Conservation (phyloP, 1,284 basidiomycete species). For the Ceratobasidium sp. region DNA sequence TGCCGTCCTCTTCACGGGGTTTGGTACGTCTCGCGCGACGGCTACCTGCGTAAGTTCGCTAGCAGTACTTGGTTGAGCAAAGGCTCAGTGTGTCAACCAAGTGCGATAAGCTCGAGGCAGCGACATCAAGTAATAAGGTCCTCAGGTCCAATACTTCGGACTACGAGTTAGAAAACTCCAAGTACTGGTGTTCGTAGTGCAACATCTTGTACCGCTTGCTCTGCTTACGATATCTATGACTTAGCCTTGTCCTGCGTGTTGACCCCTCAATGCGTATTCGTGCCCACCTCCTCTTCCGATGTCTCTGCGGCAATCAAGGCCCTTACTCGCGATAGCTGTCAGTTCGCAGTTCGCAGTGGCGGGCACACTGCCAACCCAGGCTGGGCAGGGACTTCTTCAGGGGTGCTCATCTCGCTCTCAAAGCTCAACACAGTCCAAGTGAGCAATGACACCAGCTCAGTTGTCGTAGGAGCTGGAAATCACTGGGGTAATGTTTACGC, state of each 20-base stretch:
- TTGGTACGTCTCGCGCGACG: not conserved
- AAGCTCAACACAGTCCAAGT: not conserved
- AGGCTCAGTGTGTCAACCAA: not conserved
- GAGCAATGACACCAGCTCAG: not conserved
- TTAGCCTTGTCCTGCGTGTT: not conserved
- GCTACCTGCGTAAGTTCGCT: not conserved
- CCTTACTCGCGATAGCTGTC: not conserved
- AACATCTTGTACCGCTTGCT: no score
- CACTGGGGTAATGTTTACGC: slow-evolving; percentile 5
- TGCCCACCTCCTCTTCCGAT: not conserved
- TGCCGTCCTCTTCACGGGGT: not conserved
- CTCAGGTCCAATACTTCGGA: not conserved
- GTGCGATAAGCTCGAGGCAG: slow-evolving; percentile 3
- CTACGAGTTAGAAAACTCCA: not conserved
- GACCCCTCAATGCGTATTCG: not conserved
- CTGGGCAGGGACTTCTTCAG: slow-evolving; percentile 12
- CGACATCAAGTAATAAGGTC: not conserved
- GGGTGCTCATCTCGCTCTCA: slow-evolving; percentile 10
- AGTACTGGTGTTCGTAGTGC: slow-evolving; percentile 23
- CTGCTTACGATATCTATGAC: not conserved
- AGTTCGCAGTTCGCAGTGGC: slow-evolving; percentile 8
- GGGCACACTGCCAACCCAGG: slow-evolving; percentile 18
- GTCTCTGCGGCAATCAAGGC: not conserved
- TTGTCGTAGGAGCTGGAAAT: slow-evolving; percentile 13
- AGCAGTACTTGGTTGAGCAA: not conserved